These are phyloP conservation scores for Geotrichum siamense DNA, from an alignment of 1,139 yeast genomes.

Conservation along the genomic window DNA sequence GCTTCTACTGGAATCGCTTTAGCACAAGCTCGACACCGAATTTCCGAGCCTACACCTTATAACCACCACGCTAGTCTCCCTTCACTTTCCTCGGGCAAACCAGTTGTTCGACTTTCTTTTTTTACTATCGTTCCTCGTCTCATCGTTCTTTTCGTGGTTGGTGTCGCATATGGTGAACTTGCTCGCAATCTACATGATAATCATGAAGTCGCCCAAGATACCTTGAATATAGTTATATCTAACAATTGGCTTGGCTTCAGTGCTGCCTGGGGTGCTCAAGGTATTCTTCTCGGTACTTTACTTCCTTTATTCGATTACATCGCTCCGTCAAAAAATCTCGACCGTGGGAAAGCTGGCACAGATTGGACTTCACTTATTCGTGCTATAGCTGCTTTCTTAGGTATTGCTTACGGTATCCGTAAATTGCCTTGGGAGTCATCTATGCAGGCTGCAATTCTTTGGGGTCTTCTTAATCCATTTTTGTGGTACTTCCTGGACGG, in stretches of 20 bases:
- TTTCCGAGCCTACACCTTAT: not conserved
- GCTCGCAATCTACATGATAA: constrained; percentile 34
- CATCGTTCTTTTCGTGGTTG: constrained; percentile 28
- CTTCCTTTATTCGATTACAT: constrained; percentile 55
- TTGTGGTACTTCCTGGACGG: constrained; percentile 79
- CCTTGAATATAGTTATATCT: constrained; percentile 31
- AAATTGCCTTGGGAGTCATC: constrained; percentile 75
- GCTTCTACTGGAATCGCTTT: not conserved
- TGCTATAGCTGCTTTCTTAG: constrained; percentile 68
- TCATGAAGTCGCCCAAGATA: constrained; percentile 28
- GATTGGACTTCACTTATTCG: constrained; percentile 46
- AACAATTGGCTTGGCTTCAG: constrained; percentile 26
- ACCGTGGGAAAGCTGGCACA: constrained; percentile 26
- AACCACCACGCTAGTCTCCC: constrained; percentile 8
- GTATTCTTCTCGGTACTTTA: constrained; percentile 54
- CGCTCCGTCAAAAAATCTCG: constrained; percentile 33
- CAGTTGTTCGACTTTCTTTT: constrained; percentile 22
- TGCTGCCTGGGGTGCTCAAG: constrained; percentile 45
- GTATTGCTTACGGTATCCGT: constrained; percentile 76
- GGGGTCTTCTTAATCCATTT: constrained; percentile 71
- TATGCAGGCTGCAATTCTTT: constrained; percentile 64
- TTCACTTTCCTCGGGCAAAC: constrained; percentile 5
- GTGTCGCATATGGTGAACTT: constrained; percentile 33
- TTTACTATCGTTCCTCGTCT: constrained; percentile 22
- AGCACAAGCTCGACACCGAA: not conserved